A percentile compares a stretch with the other conserved stretches of the same genome.
phyloP scores from a whole-genome alignment of 78 protist genomes.

The Dictyostelium firmibasis region DNA sequence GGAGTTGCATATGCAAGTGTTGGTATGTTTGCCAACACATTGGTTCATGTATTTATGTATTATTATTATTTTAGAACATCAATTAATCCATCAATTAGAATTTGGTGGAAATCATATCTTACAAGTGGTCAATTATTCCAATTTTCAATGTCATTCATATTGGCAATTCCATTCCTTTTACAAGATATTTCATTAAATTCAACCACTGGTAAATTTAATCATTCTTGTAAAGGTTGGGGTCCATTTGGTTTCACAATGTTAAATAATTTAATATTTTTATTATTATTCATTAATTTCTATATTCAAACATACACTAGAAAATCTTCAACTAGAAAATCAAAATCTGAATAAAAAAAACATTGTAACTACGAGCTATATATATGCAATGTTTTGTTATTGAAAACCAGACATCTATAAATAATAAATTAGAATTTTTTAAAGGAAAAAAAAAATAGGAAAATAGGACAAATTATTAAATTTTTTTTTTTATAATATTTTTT shows the following conservation, averaged over 20 bases:
- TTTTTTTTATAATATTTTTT: background rate
- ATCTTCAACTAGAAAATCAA: background rate
- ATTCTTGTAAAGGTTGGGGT: conserved; percentile 62
- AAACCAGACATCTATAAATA: too few relatives aligned
- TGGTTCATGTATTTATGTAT: conserved; percentile 85
- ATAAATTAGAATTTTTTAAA: too few relatives aligned
- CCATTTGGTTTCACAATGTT: conserved; percentile 61
- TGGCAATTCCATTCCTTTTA: conserved; percentile 66
- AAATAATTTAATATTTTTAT: conserved; percentile 59
- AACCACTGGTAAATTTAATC: background rate
- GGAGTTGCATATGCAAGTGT: conserved; percentile 40
- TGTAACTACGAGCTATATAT: too few relatives aligned
- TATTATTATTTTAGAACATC: conserved; percentile 71
- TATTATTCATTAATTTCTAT: conserved; percentile 63
- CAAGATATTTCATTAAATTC: background rate
- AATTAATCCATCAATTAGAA: conserved; percentile 24
- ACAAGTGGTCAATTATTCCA: conserved; percentile 82
- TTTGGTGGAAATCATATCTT: conserved; percentile 76
- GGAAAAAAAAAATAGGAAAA: too few relatives aligned
- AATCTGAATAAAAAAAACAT: background rate
- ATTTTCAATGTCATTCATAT: conserved; percentile 71
- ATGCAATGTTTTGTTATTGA: too few relatives aligned
- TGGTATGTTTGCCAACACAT: conserved; percentile 77
- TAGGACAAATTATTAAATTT: too few relatives aligned
- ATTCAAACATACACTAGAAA: conserved; percentile 24